phyloP scores from a whole-genome alignment of 2,329 filamentous ascomycete genomes.

The Amylocarpus encephaloides region DNA sequence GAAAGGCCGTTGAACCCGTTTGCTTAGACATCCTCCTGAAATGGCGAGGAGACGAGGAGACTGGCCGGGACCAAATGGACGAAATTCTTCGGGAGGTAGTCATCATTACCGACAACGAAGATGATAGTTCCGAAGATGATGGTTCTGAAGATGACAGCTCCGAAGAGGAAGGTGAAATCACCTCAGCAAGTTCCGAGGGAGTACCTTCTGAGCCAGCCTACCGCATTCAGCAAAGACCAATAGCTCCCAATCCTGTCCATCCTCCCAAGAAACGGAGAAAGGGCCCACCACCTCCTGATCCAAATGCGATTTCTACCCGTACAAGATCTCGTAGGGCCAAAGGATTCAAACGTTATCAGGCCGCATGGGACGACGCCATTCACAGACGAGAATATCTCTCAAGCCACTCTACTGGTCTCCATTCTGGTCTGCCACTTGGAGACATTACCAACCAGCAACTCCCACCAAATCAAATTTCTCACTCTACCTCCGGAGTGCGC shows the following conservation, averaged over 20 bases:
- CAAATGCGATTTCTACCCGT: constrained; percentile 17
- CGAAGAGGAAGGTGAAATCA: constrained; percentile 24
- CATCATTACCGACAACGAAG: constrained; percentile 43
- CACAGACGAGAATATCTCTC: constrained; percentile 19
- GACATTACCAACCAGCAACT: neutral
- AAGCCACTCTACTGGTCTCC: neutral
- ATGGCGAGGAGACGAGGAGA: constrained; percentile 67
- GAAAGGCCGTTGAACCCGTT: constrained; percentile 53
- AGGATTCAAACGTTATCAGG: constrained; percentile 31
- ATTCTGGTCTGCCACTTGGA: neutral
- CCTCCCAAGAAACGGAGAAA: neutral
- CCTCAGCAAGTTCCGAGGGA: constrained; percentile 17
- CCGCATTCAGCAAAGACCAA: constrained; percentile 11
- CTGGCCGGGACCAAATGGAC: constrained; percentile 59
- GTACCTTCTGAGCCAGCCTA: constrained; percentile 8
- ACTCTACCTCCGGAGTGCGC: neutral
- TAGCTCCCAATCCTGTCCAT: neutral
- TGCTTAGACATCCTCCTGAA: constrained; percentile 62
- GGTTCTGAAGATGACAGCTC: constrained; percentile 15
- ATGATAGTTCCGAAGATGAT: constrained; percentile 20
- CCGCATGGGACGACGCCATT: constrained; percentile 31
- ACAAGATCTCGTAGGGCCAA: constrained; percentile 16
- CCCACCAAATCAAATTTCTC: neutral
- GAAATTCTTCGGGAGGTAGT: constrained; percentile 62
- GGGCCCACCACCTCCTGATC: neutral